These are phyloP conservation scores for Dactylellina haptotyla DNA, from an alignment of 2,329 filamentous ascomycete genomes.

Conservation along the genomic window DNA sequence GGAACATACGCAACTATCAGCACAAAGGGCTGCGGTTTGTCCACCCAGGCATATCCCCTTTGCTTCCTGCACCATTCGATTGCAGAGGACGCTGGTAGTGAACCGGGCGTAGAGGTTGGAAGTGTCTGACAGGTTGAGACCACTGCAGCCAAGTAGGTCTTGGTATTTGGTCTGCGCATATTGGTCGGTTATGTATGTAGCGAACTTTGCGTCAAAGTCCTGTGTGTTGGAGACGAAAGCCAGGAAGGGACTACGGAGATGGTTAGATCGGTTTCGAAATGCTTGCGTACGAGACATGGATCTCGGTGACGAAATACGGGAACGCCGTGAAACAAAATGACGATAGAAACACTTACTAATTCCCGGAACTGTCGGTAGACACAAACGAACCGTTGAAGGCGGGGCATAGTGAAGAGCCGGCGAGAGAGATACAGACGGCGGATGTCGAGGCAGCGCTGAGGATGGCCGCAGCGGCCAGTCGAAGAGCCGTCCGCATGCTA, in stretches of 20 bases:
- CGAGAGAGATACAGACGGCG: constrained; percentile 60
- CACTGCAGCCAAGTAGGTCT: constrained; percentile 79
- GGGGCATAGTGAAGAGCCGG: constrained; percentile 60
- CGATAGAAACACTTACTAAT: constrained; percentile 56
- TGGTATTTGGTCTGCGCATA: constrained; percentile 79
- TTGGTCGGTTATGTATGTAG: constrained; percentile 75
- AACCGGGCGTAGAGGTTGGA: constrained; percentile 89
- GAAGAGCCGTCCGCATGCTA: constrained; percentile 50
- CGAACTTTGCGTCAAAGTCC: constrained; percentile 81
- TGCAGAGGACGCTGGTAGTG: constrained; percentile 91
- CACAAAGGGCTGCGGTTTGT: constrained; percentile 82
- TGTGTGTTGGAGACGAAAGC: constrained; percentile 77
- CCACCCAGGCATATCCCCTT: constrained; percentile 74
- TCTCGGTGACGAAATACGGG: not conserved
- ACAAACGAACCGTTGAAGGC: constrained; percentile 62
- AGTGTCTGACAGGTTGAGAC: constrained; percentile 79
- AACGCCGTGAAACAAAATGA: constrained; percentile 48
- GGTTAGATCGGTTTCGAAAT: not conserved
- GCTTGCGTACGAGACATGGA: not conserved
- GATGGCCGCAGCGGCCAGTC: constrained; percentile 48
- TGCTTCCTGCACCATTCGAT: constrained; percentile 91
- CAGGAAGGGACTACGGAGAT: constrained; percentile 77
- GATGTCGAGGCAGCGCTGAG: constrained; percentile 47
- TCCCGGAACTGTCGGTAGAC: constrained; percentile 59
- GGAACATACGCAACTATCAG: constrained; percentile 78